Conservation (phyloP, 2,329 filamentous ascomycete genomes). For the Allantophomopsis lycopodina region DNA sequence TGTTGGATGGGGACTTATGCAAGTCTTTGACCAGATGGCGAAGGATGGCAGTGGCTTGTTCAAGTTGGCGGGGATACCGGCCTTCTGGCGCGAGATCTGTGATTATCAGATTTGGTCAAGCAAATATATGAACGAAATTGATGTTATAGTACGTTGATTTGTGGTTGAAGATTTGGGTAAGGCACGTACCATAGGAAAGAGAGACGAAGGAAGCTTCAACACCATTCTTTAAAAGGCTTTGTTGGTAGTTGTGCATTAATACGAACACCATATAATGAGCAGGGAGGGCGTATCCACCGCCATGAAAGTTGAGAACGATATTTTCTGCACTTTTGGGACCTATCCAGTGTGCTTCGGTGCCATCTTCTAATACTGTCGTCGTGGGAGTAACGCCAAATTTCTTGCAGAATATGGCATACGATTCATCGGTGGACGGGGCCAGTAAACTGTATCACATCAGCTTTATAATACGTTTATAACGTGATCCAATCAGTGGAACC, state of each 20-base stretch:
- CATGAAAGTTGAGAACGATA: slow-evolving; percentile 31
- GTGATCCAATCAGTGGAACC: slow-evolving; percentile 10
- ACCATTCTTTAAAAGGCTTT: slow-evolving; percentile 20
- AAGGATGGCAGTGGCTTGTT: slow-evolving; percentile 29
- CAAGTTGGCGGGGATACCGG: slow-evolving; percentile 31
- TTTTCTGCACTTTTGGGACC: slow-evolving; percentile 23
- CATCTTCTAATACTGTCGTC: slow-evolving; percentile 17
- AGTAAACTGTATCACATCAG: no score
- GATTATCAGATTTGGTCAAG: not conserved
- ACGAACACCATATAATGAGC: slow-evolving; percentile 30
- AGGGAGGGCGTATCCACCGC: slow-evolving; percentile 40
- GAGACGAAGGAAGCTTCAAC: slow-evolving; percentile 34
- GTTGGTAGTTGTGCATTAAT: slow-evolving; percentile 16
- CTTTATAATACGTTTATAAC: not conserved
- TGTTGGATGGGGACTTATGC: slow-evolving; percentile 13
- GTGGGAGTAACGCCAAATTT: slow-evolving; percentile 6
- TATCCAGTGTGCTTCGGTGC: slow-evolving; percentile 30
- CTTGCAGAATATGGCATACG: slow-evolving; percentile 12
- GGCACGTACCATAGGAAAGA: slow-evolving; percentile 34
- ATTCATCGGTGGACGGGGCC: no score
- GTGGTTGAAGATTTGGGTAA: not conserved
- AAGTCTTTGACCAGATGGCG: slow-evolving; percentile 23
- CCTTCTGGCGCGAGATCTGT: slow-evolving; percentile 27
- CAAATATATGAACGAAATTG: no score
- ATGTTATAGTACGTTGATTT: no score